Evolutionary conservation across 1,139 yeast species (phyloP).

Genomic region (Geotrichum candidum): DNA sequence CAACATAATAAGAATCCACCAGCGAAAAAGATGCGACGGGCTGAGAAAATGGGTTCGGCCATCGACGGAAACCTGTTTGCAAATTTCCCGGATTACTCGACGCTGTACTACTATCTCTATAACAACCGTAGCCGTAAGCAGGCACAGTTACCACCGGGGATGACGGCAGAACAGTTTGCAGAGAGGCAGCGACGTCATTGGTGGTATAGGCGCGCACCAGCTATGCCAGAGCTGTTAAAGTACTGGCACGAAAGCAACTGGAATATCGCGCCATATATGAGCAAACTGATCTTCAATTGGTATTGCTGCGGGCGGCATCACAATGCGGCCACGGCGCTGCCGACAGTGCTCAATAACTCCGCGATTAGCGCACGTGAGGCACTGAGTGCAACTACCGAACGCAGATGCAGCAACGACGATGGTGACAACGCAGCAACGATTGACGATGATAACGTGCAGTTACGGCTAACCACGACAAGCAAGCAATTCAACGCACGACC

Average conservation of each 20-base stretch:
- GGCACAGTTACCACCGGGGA: background rate
- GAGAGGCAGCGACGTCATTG: background rate
- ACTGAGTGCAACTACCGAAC: background rate
- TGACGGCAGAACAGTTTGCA: background rate
- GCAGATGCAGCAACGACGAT: background rate
- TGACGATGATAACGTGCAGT: background rate
- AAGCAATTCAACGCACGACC: background rate
- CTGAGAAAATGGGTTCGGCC: constrained; percentile 5
- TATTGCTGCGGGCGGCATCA: background rate
- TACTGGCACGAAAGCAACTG: background rate
- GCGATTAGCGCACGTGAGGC: background rate
- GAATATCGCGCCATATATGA: background rate
- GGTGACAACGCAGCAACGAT: background rate
- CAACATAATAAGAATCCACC: background rate
- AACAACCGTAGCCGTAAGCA: background rate
- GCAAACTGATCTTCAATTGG: background rate
- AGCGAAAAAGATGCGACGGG: background rate
- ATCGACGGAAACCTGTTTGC: background rate
- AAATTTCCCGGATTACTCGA: constrained; percentile 11
- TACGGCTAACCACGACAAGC: background rate
- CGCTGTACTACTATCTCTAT: constrained; percentile 9
- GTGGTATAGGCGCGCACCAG: background rate
- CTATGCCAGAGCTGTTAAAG: background rate
- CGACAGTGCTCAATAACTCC: background rate
- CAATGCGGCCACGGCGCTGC: background rate